Evolutionary conservation across 495 filamentous ascomycete species (phyloP), one percentile per base, ranked within the genome.

Genomic region (Opeltia flavorubescens): DNA sequence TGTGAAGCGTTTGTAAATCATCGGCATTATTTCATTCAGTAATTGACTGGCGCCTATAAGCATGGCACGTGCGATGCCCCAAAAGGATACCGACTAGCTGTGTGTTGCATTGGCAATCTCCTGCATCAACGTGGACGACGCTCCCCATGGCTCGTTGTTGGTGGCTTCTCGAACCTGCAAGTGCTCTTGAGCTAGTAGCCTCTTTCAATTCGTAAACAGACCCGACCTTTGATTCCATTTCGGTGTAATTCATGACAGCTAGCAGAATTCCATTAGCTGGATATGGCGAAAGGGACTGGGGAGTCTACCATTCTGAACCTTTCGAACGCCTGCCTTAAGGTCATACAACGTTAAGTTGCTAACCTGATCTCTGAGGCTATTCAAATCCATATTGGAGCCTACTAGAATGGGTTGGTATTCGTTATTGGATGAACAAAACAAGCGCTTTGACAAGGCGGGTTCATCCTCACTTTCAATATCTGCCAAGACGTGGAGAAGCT

Each of bases 191-290:
- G 60, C 48, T 46, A 53, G 34, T 54, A 38, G 51, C 49, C 38
- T 44, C 55, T 46, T 52, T 48, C 35, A 5, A 11, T 1, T 2
- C 47, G 8, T 1, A 18, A 11, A 46, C 23, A 27, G 4, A 34
- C 69, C 69, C 53, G 52, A 91, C 88, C 84, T 96, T 99, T 46
- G 88, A 70, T 67, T 99, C 91, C 89, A 95, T 96, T 62, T 96
- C 91, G n/a, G 91, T 98, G 64, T 89, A 95, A 65, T 96, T 98
- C 91, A 95, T 95, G 33, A 98, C 89, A 52, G 88, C 89, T 95
- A 58, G 46, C 52, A 44, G 35, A 36, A 4, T 44, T 51, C 48
- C 54, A 53, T 62, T 47, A 57, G 52, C 41, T 52, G 39, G 20
- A 29, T 27, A 40, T 44, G 12, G 43, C 27, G 54, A 24, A 18